Evolutionary conservation across 1,284 basidiomycete species (phyloP), one percentile per base, ranked within the genome.

Genomic region (Puccinia triticina): DNA sequence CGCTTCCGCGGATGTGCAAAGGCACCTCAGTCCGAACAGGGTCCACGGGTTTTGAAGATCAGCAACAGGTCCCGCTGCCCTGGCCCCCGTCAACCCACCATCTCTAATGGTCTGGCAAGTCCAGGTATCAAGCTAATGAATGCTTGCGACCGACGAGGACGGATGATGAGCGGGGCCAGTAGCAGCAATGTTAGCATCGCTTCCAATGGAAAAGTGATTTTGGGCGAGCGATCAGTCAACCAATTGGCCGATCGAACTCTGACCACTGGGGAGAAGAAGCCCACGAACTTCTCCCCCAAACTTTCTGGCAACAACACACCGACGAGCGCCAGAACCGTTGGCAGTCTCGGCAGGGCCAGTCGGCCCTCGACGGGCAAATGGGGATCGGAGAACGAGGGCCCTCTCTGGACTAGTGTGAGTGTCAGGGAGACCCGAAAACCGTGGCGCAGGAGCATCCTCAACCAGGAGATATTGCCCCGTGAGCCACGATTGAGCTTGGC

Each of bases 211-310:
- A 57, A 76, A 32, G 23, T 64, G 43, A 61, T 76, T 14, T 37
- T 76, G n/a, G 59, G 50, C 26, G 55, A 76, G 40, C 32, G 74
- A 43, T 76, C 74, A 26, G 57, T 76, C 55, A 76, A 76, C 55
- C 74, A 61, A 76, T 73, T 55, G 10, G 11, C 71, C 11, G 64
- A 66, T 11, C 18, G 2, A 18, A 10, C 5, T 14, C 43, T 26
- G 66, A 48, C 43, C 23, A 29, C 11, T 69, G 66, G 66, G 11
- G 66, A 69, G 16, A 37, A 69, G 66, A 69, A 69, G 66, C n/a
- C 66, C 12, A n/a, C 26, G 0, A 69, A 37, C 18, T 69, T 69
- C 14, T 37, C 66, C 5, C 66, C 66, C n/a, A 69, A 69, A 26
- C 23, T 21, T 69, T 16, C 40, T 4, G 43, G 43, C 16, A 66